Evolutionary conservation across 2,329 filamentous ascomycete species (phyloP).

Genomic region (Fusarium fracticaudum): DNA sequence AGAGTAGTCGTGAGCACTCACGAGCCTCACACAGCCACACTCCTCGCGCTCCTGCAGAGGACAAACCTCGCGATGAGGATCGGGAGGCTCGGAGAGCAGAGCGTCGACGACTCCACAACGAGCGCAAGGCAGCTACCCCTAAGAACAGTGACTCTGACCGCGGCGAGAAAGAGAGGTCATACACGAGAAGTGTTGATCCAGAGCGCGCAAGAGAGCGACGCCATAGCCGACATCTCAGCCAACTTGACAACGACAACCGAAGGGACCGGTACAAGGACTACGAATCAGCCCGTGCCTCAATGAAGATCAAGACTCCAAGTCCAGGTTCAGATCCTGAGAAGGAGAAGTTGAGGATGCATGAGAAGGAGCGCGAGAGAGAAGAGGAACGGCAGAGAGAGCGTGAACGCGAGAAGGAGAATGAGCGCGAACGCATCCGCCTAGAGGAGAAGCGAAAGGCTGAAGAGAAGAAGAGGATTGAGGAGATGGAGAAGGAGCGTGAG

Average conservation of each 20-base stretch:
- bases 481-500: slow-evolving; percentile 19
- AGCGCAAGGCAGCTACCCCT: not conserved
- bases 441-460: slow-evolving; percentile 15
- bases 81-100: slow-evolving; percentile 20
- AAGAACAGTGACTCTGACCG: slow-evolving; percentile 9
- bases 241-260: slow-evolving; percentile 8
- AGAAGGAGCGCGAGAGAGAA: slow-evolving; percentile 2
- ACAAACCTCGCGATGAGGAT: not conserved
- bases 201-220: slow-evolving; percentile 13
- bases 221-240: slow-evolving; percentile 3
- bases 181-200: not conserved
- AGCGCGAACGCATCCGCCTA: slow-evolving; percentile 5
- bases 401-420: slow-evolving; percentile 20
- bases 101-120: slow-evolving; percentile 11
- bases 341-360: slow-evolving; percentile 11
- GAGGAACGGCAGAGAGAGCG: slow-evolving; percentile 10
- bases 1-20: slow-evolving; percentile 12
- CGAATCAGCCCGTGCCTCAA: slow-evolving; percentile 1
- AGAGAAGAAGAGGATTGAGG: slow-evolving; percentile 3
- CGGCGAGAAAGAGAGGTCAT: not conserved
- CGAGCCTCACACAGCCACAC: not conserved
- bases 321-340: slow-evolving; percentile 3
- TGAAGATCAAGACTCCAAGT: not conserved
- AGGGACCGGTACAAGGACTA: not conserved
- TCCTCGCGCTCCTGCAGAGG: not conserved